A percentile compares a stretch with the other conserved stretches of the same genome.
These are phyloP conservation scores for Silene noctiflora DNA, from an alignment of 179 eudicot species.

Conservation along the genomic window DNA sequence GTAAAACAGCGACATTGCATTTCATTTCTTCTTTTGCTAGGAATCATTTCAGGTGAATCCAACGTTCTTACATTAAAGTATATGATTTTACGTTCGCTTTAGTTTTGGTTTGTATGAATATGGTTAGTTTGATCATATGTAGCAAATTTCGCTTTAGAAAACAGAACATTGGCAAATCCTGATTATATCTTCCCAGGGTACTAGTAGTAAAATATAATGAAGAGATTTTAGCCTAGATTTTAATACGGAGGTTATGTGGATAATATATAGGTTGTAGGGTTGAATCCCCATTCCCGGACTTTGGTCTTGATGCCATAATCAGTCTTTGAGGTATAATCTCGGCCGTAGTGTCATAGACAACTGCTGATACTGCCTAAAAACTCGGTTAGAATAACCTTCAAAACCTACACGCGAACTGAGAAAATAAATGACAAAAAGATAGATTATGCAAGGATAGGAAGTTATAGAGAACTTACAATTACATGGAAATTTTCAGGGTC, in stretches of 20 bases:
- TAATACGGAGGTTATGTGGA: too few relatives aligned
- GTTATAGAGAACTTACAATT: slow-evolving; percentile 10
- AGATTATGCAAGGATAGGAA: not conserved
- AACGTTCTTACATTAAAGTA: not conserved
- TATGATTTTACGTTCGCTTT: too few relatives aligned
- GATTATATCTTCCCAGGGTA: not conserved
- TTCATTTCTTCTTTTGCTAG: slow-evolving; percentile 39
- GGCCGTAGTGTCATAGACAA: too few relatives aligned
- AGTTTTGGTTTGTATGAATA: too few relatives aligned
- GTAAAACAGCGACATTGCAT: slow-evolving; percentile 26
- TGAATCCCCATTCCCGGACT: too few relatives aligned
- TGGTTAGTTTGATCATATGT: not conserved
- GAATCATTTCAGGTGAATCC: slow-evolving; percentile 51
- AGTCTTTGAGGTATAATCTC: too few relatives aligned
- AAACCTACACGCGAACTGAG: not conserved
- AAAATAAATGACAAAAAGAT: not conserved
- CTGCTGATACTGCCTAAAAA: too few relatives aligned
- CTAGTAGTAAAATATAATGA: too few relatives aligned
- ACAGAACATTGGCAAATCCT: too few relatives aligned
- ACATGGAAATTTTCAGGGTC: slow-evolving; percentile 43
- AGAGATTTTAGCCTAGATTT: too few relatives aligned
- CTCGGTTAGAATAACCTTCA: not conserved
- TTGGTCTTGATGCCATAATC: too few relatives aligned
- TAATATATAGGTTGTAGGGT: too few relatives aligned
- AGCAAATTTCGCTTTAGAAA: not conserved